Evolutionary conservation across 2,329 filamentous ascomycete genomes (phyloP).

Genomic region (Pyricularia sp.): DNA sequence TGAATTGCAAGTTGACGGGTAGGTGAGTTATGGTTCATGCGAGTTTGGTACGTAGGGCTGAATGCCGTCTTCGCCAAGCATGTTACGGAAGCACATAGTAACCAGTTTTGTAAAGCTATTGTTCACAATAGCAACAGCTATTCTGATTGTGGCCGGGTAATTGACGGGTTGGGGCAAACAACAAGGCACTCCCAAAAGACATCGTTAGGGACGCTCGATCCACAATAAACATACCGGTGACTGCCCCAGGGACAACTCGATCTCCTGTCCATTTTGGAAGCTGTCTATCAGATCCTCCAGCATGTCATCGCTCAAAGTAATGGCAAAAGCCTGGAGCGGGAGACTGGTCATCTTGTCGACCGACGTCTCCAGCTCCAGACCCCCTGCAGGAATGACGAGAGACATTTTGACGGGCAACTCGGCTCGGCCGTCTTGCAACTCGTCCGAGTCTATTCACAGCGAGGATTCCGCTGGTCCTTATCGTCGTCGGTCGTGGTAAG

Average conservation of each 20-base stretch:
- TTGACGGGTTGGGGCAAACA: not conserved
- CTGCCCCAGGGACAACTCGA: constrained; percentile 44
- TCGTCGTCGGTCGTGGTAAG: not conserved
- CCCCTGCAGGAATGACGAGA: constrained; percentile 42
- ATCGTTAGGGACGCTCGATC: constrained; percentile 4
- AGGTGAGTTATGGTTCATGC: not conserved
- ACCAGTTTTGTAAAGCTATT: not conserved
- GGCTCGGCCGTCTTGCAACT: not conserved
- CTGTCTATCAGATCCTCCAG: constrained; percentile 51
- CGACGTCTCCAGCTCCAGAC: constrained; percentile 42
- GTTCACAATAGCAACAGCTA: not conserved
- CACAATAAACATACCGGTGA: constrained; percentile 40
- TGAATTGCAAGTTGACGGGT: not conserved
- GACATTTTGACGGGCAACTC: constrained; percentile 14
- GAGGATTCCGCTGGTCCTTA: not conserved
- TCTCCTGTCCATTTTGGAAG: constrained; percentile 40
- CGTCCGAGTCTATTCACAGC: not conserved
- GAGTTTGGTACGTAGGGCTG: not conserved
- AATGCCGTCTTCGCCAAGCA: not conserved
- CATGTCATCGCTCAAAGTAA: constrained; percentile 42
- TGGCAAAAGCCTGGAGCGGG: constrained; percentile 42
- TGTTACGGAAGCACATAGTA: not conserved
- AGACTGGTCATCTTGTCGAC: constrained; percentile 28
- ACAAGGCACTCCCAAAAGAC: not conserved
- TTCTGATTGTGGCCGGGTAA: not conserved